Percentiles rank a stretch among this genome's conserved stretches.
phyloP scores from a whole-genome alignment of 331 rosid genomes.

The Pyrus hybrid region DNA sequence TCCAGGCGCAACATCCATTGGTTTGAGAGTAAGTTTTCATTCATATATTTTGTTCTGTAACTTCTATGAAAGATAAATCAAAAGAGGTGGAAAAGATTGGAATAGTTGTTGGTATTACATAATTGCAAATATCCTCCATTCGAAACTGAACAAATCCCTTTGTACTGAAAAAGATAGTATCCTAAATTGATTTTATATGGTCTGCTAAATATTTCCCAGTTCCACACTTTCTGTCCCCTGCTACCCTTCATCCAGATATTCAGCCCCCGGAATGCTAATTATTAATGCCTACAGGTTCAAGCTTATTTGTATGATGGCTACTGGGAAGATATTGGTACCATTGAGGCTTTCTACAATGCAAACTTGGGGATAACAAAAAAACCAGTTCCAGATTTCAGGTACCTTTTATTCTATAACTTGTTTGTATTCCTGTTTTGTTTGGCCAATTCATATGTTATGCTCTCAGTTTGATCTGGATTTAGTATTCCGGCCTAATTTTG shows the following conservation, averaged over 20 bases:
- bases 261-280: slow-evolving; percentile 6
- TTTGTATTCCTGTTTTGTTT: neutral
- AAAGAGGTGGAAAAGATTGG: neutral
- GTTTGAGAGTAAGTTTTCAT: slow-evolving; percentile 63
- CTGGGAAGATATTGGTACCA: slow-evolving; percentile 99
- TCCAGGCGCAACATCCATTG: too few relatives aligned
- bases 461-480: neutral
- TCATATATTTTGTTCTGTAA: neutral
- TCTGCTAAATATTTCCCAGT: neutral
- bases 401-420: neutral
- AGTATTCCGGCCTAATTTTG: neutral
- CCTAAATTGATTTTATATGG: neutral
- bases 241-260: neutral
- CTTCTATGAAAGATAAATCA: neutral
- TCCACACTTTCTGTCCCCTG: neutral
- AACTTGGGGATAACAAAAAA: slow-evolving; percentile 93
- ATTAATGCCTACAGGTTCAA: slow-evolving; percentile 54
- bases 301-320: slow-evolving; percentile 96
- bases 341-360: slow-evolving; percentile 98
- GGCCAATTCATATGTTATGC: neutral
- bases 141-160: neutral
- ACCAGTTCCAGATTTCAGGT: slow-evolving; percentile 99
- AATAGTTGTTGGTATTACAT: neutral
- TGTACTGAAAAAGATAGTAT: neutral
- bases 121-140: neutral